These are phyloP conservation scores for Volvox carteri DNA, from an alignment of 163 green algal species.

Conservation along the genomic window DNA sequence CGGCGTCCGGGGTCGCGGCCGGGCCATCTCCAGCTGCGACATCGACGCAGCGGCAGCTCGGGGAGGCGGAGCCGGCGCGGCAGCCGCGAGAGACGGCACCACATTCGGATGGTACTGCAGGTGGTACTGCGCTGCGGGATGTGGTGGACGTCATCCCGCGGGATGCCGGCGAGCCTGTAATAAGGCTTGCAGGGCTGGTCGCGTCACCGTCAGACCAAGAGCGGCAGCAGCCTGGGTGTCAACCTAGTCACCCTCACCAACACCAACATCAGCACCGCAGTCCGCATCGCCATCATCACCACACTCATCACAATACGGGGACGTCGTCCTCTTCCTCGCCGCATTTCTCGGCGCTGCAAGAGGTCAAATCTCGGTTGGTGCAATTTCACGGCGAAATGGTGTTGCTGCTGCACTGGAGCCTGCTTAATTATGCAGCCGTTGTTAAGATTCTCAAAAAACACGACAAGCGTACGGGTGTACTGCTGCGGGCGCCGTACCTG, in stretches of 20 bases:
- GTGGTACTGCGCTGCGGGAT: no score
- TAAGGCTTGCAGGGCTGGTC: background rate
- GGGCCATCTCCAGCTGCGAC: no score
- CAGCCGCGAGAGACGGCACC: no score
- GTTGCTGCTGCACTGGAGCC: constrained; percentile 87
- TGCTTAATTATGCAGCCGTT: constrained; percentile 88
- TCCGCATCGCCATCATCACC: constrained; percentile 13
- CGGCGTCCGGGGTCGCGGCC: background rate
- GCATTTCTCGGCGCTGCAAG: background rate
- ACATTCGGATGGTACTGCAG: no score
- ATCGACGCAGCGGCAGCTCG: background rate
- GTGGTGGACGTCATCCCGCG: no score
- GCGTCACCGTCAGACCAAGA: background rate
- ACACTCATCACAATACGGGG: background rate
- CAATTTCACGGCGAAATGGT: constrained; percentile 74
- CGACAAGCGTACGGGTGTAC: constrained; percentile 87
- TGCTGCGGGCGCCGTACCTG: constrained; percentile 84
- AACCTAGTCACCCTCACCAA: background rate
- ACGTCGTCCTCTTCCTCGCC: background rate
- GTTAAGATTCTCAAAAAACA: constrained; percentile 95
- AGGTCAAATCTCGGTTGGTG: constrained; percentile 61
- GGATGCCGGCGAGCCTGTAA: no score
- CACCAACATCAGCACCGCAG: background rate
- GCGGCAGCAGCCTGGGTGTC: background rate
- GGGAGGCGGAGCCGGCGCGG: no score